These are phyloP conservation scores for Castanea sativa DNA, from an alignment of 306 rosid genomes.

Conservation along the genomic window DNA sequence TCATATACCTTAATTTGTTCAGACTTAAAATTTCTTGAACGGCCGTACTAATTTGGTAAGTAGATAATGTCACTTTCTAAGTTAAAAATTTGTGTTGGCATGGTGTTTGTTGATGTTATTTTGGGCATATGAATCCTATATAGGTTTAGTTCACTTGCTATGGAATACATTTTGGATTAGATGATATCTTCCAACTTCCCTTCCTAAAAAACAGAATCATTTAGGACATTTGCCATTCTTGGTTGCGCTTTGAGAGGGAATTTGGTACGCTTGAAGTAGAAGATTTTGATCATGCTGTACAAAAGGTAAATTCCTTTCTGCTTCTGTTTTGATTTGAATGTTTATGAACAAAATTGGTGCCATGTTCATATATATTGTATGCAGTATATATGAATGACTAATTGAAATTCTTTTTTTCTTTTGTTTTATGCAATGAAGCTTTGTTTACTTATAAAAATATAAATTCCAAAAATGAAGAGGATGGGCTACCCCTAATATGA, in stretches of 20 bases:
- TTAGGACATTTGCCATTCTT: conserved; percentile 93
- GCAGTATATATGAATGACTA: background rate
- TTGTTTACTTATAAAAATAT: no score
- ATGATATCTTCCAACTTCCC: conserved; percentile 71
- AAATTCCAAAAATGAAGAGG: no score
- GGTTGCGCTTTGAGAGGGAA: conserved; percentile 94
- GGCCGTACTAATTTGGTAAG: background rate
- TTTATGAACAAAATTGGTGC: background rate
- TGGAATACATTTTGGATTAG: conserved; percentile 52
- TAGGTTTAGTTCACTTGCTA: conserved; percentile 18
- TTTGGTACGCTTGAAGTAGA: conserved; percentile 62
- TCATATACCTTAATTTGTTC: background rate
- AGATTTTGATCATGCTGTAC: conserved; percentile 65
- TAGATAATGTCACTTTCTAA: background rate
- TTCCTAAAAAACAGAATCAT: conserved; percentile 70
- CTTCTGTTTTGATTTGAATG: conserved; percentile 6
- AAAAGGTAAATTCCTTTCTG: conserved; percentile 53
- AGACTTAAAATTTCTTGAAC: background rate
- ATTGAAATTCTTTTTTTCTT: background rate
- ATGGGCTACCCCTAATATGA: no score
- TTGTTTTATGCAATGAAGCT: no score
- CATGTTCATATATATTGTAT: background rate
- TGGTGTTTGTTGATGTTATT: background rate
- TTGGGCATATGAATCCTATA: background rate
- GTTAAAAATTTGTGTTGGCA: no score